phyloP scores from a whole-genome alignment of 1,284 basidiomycete genomes.

The Cutaneotrichosporon sp. region DNA sequence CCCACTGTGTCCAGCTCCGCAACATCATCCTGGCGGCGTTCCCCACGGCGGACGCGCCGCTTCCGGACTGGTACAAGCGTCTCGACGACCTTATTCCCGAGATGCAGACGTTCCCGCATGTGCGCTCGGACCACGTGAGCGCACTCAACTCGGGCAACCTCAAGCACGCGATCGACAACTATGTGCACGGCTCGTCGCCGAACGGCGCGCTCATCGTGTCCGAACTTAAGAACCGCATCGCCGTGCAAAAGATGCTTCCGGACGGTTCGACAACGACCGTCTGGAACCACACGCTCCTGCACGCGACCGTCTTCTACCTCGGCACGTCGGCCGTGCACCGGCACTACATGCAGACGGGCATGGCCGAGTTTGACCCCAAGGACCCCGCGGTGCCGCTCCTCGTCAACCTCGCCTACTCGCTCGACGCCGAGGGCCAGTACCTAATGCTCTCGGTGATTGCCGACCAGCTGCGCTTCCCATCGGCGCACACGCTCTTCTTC shows the following conservation, averaged over 20 bases:
- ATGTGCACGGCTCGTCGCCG: conserved; percentile 61
- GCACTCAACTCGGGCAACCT: conserved; percentile 74
- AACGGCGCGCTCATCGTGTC: conserved; percentile 58
- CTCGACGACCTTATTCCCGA: conserved; percentile 65
- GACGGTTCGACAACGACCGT: conserved; percentile 57
- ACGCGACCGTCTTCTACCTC: conserved; percentile 90
- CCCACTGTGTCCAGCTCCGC: conserved; percentile 89
- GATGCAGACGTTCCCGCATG: conserved; percentile 81
- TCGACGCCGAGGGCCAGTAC: conserved; percentile 93
- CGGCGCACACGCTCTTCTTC: conserved; percentile 97
- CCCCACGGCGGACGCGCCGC: conserved; percentile 77
- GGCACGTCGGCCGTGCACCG: conserved; percentile 83
- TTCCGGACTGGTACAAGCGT: conserved; percentile 58
- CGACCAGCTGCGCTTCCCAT: conserved; percentile 90
- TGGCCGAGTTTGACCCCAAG: conserved; percentile 68
- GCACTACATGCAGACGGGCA: conserved; percentile 67
- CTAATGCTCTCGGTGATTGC: conserved; percentile 84
- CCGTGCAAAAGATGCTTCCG: conserved; percentile 51
- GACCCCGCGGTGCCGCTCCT: conserved; percentile 78
- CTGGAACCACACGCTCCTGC: conserved; percentile 86
- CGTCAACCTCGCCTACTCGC: conserved; percentile 70
- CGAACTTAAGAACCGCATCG: conserved; percentile 73
- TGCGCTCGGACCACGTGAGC: conserved; percentile 82
- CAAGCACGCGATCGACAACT: conserved; percentile 71
- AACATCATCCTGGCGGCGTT: conserved; percentile 96